Conservation (phyloP, 2,329 filamentous ascomycete species). For the Talaromyces sp. region DNA sequence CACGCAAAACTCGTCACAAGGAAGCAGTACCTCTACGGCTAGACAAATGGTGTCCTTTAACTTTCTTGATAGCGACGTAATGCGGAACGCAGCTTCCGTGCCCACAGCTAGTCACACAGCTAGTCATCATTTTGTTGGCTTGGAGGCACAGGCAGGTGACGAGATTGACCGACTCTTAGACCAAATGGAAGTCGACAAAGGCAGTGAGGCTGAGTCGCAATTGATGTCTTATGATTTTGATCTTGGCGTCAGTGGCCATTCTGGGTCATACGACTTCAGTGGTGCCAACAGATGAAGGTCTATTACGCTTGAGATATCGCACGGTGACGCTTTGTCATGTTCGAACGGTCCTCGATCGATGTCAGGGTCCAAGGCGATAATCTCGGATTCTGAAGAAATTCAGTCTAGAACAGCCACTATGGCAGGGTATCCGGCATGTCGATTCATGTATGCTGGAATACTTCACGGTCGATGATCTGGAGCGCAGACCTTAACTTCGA, state of each 20-base stretch:
- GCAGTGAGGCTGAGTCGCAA: conserved; percentile 34
- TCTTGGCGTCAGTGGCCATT: not conserved
- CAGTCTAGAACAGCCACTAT: not conserved
- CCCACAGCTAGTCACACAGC: not conserved
- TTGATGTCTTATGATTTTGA: conserved; percentile 16
- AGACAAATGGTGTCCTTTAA: not conserved
- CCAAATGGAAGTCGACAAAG: conserved; percentile 37
- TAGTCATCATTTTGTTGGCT: conserved; percentile 18
- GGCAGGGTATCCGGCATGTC: not conserved
- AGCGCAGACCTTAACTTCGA: not conserved
- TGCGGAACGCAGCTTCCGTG: not conserved
- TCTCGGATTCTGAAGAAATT: not conserved
- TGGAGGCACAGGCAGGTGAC: conserved; percentile 36
- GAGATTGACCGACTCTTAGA: conserved; percentile 42
- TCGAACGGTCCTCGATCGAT: not conserved
- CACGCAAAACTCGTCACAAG: conserved; percentile 23
- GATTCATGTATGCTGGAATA: not conserved
- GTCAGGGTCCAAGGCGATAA: not conserved
- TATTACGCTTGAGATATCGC: not conserved
- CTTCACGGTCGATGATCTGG: not conserved
- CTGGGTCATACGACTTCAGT: not conserved
- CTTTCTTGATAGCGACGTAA: not conserved
- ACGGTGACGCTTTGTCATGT: not conserved
- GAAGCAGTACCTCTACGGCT: conserved; percentile 4
- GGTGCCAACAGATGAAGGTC: not conserved